Evolutionary conservation across 768 basidiomycete species (phyloP).

Genomic region (Mycena amicta): DNA sequence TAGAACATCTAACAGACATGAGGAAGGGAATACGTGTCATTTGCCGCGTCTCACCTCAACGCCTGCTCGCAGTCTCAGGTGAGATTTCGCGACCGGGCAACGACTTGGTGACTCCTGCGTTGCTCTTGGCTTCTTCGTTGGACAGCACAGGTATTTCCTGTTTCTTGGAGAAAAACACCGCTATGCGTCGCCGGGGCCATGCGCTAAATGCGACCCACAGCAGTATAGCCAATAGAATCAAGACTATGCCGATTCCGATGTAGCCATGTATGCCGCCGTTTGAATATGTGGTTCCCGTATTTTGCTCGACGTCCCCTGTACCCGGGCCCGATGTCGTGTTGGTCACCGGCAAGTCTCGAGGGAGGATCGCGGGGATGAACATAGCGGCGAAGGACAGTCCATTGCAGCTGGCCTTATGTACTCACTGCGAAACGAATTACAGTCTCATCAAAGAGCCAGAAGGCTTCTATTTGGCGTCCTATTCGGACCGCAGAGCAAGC

Average conservation of each 20-base stretch:
- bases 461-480: not conserved
- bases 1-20: too few relatives aligned
- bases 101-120: not conserved
- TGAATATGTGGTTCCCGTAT: slow-evolving; percentile 26
- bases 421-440: too few relatives aligned
- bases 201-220: slow-evolving; percentile 35
- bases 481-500: not conserved
- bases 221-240: slow-evolving; percentile 36
- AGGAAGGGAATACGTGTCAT: too few relatives aligned
- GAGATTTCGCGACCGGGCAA: not conserved
- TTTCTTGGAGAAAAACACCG: slow-evolving; percentile 10
- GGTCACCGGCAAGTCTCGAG: slow-evolving; percentile 19
- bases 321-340: slow-evolving; percentile 12
- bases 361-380: slow-evolving; percentile 31
- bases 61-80: too few relatives aligned
- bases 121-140: not conserved
- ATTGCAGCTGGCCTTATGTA: too few relatives aligned
- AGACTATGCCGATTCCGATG: slow-evolving; percentile 48
- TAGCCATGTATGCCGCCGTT: slow-evolving; percentile 42
- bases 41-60: too few relatives aligned
- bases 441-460: too few relatives aligned
- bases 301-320: slow-evolving; percentile 8
- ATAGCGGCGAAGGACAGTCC: too few relatives aligned
- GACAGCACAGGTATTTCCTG: not conserved
- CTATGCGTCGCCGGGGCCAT: slow-evolving; percentile 35